A percentile compares a stretch with the other conserved stretches of the same genome.
These are phyloP conservation scores for Tylopilus sp. DNA, from an alignment of 768 basidiomycete species.

Conservation along the genomic window DNA sequence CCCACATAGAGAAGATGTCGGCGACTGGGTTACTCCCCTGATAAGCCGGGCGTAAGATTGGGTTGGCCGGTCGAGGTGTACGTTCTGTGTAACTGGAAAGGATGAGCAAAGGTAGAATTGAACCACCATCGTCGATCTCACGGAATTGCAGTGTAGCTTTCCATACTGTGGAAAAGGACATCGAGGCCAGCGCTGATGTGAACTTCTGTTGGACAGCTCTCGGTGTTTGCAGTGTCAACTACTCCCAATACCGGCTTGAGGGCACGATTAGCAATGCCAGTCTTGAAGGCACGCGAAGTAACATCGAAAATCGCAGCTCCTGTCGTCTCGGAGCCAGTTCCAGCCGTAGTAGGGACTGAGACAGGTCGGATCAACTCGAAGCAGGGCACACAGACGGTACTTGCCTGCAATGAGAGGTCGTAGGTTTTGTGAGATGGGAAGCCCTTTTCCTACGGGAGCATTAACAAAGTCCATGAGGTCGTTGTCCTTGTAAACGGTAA, in stretches of 20 bases:
- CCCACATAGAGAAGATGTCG: slow-evolving; percentile 96
- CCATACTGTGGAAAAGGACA: slow-evolving; percentile 93
- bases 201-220: slow-evolving; percentile 85
- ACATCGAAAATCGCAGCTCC: slow-evolving; percentile 94
- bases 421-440: slow-evolving; percentile 71
- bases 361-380: neutral
- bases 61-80: slow-evolving; percentile 84
- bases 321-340: slow-evolving; percentile 93
- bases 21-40: slow-evolving; percentile 94
- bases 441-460: slow-evolving; percentile 90
- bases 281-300: slow-evolving; percentile 90
- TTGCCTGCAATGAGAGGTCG: slow-evolving; percentile 80
- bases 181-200: slow-evolving; percentile 95
- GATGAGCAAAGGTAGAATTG: slow-evolving; percentile 4
- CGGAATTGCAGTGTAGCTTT: slow-evolving; percentile 94
- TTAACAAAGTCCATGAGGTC: slow-evolving; percentile 97
- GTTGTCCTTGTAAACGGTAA: slow-evolving; percentile 87
- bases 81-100: slow-evolving; percentile 78
- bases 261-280: slow-evolving; percentile 90
- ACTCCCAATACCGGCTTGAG: slow-evolving; percentile 87
- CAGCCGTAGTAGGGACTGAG: slow-evolving; percentile 69
- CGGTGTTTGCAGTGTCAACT: slow-evolving; percentile 87
- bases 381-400: slow-evolving; percentile 7
- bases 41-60: slow-evolving; percentile 86
- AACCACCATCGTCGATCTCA: slow-evolving; percentile 36